These are phyloP conservation scores for Austropuccinia psidii DNA, from an alignment of 1,284 basidiomycete species.

Conservation along the genomic window DNA sequence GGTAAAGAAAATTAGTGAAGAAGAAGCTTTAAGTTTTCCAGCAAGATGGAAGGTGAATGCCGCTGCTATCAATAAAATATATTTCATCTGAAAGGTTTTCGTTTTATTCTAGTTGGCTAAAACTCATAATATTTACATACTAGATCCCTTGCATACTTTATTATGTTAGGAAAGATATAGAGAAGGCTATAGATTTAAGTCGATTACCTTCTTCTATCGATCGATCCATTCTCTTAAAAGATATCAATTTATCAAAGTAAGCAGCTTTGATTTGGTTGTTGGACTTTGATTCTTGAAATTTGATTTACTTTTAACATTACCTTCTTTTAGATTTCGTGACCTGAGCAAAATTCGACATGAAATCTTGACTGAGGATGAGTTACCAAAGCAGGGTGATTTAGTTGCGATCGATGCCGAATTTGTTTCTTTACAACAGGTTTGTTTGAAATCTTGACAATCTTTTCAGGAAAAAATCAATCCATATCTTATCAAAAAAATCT, in stretches of 20 bases:
- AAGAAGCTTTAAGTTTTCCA: conserved; percentile 78
- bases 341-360: conserved; percentile 67
- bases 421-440: conserved; percentile 83
- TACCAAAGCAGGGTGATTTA: conserved; percentile 74
- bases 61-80: conserved; percentile 14
- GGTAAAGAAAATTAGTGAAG: conserved; percentile 71
- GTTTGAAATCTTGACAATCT: conserved; percentile 37
- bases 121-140: neutral
- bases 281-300: neutral
- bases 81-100: neutral
- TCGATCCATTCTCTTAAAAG: conserved; percentile 66
- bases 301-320: conserved; percentile 32
- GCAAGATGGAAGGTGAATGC: conserved; percentile 75
- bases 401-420: conserved; percentile 97
- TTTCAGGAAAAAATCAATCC: neutral
- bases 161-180: conserved; percentile 66
- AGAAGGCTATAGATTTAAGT: conserved; percentile 58
- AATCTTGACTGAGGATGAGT: conserved; percentile 62
- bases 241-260: conserved; percentile 76
- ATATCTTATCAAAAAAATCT: neutral
- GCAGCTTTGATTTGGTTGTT: conserved; percentile 41
- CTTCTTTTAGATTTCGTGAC: conserved; percentile 61
- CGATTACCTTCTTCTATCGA: conserved; percentile 64
- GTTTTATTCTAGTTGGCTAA: neutral
- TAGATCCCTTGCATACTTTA: conserved; percentile 82